Conservation (phyloP, 2,329 filamentous ascomycete genomes). For the Apiospora saccharicola region DNA sequence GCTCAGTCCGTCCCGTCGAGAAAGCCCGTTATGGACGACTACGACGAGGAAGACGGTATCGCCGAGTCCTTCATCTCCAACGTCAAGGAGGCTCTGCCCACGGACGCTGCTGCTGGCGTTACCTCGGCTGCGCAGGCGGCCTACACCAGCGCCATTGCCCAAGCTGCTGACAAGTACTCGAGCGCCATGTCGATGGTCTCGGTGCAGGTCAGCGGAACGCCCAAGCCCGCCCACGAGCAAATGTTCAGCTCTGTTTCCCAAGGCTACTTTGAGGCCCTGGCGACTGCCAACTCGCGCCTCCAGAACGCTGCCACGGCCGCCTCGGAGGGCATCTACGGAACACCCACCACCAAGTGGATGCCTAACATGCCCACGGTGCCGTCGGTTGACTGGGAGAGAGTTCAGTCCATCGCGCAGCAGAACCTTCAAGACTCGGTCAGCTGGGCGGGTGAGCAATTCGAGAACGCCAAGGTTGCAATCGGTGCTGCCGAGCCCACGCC, state of each 20-base stretch:
- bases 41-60: constrained; percentile 49
- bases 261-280: constrained; percentile 71
- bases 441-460: constrained; percentile 75
- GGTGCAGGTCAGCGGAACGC: constrained; percentile 71
- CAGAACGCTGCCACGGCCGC: constrained; percentile 62
- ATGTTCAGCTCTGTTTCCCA: constrained; percentile 73
- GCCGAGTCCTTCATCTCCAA: constrained; percentile 48
- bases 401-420: constrained; percentile 72
- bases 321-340: constrained; percentile 57
- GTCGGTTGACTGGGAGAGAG: constrained; percentile 55
- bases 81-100: constrained; percentile 44
- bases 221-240: constrained; percentile 73
- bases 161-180: constrained; percentile 72
- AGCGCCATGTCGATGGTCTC: constrained; percentile 73
- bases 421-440: constrained; percentile 74
- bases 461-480: constrained; percentile 70
- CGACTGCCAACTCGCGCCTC: constrained; percentile 66
- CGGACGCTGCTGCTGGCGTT: constrained; percentile 45
- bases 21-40: constrained; percentile 50
- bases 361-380: constrained; percentile 46
- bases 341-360: constrained; percentile 50
- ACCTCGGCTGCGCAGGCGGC: constrained; percentile 59
- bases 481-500: constrained; percentile 68
- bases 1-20: constrained; percentile 58
- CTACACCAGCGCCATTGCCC: constrained; percentile 70